Evolutionary conservation across 495 filamentous ascomycete genomes (phyloP).

Genomic region (Terfezia claveryi): DNA sequence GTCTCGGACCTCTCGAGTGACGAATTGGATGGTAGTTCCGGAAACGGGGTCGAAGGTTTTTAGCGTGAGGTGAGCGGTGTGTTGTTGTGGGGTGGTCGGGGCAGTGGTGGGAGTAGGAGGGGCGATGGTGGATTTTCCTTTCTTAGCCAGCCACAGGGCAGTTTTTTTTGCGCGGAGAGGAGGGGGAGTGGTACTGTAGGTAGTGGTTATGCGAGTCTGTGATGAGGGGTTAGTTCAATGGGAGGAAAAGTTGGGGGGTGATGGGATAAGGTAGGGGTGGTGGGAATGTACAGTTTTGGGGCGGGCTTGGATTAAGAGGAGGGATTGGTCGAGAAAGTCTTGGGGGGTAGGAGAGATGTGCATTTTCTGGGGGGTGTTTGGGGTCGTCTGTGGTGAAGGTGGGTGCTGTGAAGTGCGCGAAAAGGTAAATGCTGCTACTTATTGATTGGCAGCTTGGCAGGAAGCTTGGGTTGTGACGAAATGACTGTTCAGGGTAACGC

Average conservation of each 20-base stretch:
- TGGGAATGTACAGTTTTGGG: slow-evolving; percentile 24
- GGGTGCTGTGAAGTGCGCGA: too few species aligned
- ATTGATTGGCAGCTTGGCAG: too few species aligned
- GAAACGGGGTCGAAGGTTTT: slow-evolving; percentile 77
- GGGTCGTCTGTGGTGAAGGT: too few species aligned
- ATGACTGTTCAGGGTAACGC: too few species aligned
- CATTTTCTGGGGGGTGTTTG: slow-evolving; percentile 19
- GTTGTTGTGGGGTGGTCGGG: slow-evolving; percentile 24
- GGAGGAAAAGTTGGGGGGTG: neutral
- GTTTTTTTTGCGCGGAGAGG: neutral
- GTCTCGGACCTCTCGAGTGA: slow-evolving; percentile 74
- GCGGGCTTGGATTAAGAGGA: slow-evolving; percentile 27
- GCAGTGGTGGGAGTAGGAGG: slow-evolving; percentile 16
- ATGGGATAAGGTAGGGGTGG: neutral
- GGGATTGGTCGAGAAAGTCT: slow-evolving; percentile 31
- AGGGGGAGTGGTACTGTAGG: neutral
- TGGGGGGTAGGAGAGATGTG: slow-evolving; percentile 32
- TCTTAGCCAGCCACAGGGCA: neutral
- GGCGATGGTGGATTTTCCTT: slow-evolving; percentile 5
- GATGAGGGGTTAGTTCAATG: neutral
- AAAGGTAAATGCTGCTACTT: too few species aligned
- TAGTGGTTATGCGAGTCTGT: neutral
- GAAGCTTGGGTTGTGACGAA: too few species aligned
- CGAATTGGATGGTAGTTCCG: slow-evolving; percentile 71
- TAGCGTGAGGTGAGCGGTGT: slow-evolving; percentile 38